Evolutionary conservation across 495 filamentous ascomycete genomes (phyloP), one percentile per base, ranked within the genome.

Genomic region (Annulohypoxylon maeteangense): DNA sequence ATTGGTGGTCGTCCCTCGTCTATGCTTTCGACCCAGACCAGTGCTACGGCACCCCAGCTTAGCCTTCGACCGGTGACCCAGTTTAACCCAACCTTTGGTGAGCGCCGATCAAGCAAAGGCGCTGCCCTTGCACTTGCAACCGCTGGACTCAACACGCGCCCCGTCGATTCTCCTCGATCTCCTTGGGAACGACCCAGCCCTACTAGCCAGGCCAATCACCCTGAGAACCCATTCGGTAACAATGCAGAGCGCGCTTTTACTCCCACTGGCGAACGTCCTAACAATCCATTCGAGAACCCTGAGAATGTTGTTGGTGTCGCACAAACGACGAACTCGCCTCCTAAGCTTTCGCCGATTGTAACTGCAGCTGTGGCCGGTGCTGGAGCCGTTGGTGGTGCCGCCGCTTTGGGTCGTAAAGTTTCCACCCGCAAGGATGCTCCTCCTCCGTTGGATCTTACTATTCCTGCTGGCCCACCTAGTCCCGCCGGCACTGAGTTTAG

Each of bases 51-150:
- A 16, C 92, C 95, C 3, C 88, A 89, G 59, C 85, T 98, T 45
- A 96, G 93, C 71, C 85, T 97, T 54, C 90, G 93, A 38, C 95
- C 94, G 0, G 87, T 97, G 32, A 95, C 93, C 60, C 90, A 97
- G 73, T 96, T 98, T 78, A 85, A 91, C 11, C 94, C 94, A 7
- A 90, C 87, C 65, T 82, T 93, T 42, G 79, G 67, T 54, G 80
- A 82, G 62, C 71, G 79, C 75, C 75, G 80, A 74, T 76, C 81
- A 58, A 84, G 84, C 81, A 80, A 86, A 32, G 85, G 82, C 31
- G 82, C 81, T 56, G 79, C 79, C 44, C 70, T 81, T 50, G 68
- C 78, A 58, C 72, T 86, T 56, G 81, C 78, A 74, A 78, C 82
- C 12, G 81, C 79, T 18, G 72, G 34, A 54, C 74, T 74, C 6